Base-by-base conservation (phyloP, 2,329 filamentous ascomycete genomes). In the Zasmidium angulare region DNA sequence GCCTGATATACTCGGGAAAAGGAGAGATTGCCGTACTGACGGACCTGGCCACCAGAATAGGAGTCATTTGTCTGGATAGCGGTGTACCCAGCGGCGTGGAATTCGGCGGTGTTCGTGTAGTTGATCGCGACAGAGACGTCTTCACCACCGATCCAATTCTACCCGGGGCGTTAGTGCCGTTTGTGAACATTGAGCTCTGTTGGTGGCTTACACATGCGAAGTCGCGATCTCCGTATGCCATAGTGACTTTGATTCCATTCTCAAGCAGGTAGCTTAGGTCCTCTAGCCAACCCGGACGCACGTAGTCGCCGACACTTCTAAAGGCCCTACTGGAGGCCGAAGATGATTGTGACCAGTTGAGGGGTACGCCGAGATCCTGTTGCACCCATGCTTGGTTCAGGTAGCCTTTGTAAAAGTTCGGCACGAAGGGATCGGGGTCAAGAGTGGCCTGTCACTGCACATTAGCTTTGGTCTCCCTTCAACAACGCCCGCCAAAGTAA, bases 141-240 rank as follows among this genome's bases (percentile, higher is more conserved):
- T 68, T 86, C 82, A 48, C 81, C 83, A 11, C 83, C 83, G 29
- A 82, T 74, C 84, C 82, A 85, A 19, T 43, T 43, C 36, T 43
- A 17, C 14, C 36, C n/a, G n/a, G 12, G 4, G 14, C 6, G 36
- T 43, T 17, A 43, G 36, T 3, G 36, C 14, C n/a, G 36, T 43
- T 17, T 14, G 6, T 7, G 11, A 43, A 17, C 14, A 17, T 10
- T 14, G n/a, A 19, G 4, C 36, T 17, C n/a, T 3, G n/a, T 43
- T 29, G 26, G 6, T 29, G 6, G n/a, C 36, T 43, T 43, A 43
- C 36, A 14, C 60, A 63, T 12, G 78, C 77, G 64, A 79, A 85
- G 68, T 86, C 83, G 3, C 80, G 74, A 69, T 86, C 83, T 3
- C 82, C 83, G 63, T 84, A 84, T 31, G 83, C 75, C 47, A 85